phyloP scores from a whole-genome alignment of 2,329 filamentous ascomycete genomes.

The Exophiala calicioides region DNA sequence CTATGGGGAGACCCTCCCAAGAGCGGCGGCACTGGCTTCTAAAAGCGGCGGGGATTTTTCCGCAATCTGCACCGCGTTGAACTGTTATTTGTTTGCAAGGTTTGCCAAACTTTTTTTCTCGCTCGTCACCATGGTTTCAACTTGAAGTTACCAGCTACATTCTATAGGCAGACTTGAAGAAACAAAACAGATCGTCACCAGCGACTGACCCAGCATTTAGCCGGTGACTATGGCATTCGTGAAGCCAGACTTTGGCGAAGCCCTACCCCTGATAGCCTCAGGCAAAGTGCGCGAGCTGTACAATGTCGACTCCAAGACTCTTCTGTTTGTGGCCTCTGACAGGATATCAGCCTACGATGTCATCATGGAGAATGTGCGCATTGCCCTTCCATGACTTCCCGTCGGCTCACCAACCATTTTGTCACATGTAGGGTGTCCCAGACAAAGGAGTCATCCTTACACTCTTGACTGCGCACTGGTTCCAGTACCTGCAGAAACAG shows the following conservation, averaged over 20 bases:
- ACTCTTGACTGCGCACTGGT: constrained; percentile 69
- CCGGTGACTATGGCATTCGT: constrained; percentile 32
- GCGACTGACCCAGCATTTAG: too few relatives aligned
- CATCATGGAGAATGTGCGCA: constrained; percentile 71
- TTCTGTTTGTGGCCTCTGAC: constrained; percentile 84
- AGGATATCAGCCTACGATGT: constrained; percentile 96
- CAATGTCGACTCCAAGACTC: constrained; percentile 65
- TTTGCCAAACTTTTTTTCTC: too few relatives aligned
- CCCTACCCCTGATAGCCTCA: constrained; percentile 55
- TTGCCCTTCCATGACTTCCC: constrained; percentile 45
- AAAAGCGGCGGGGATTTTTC: background rate
- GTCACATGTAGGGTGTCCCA: constrained; percentile 60
- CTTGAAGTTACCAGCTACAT: too few relatives aligned
- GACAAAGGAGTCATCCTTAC: constrained; percentile 68
- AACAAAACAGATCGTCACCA: too few relatives aligned
- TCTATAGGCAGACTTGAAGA: too few relatives aligned
- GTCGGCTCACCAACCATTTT: constrained; percentile 38
- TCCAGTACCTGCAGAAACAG: constrained; percentile 58
- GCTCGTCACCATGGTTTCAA: too few relatives aligned
- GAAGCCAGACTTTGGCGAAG: constrained; percentile 44
- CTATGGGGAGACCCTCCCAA: too few relatives aligned
- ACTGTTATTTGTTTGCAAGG: too few relatives aligned
- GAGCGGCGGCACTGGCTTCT: background rate
- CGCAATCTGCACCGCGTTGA: too few relatives aligned
- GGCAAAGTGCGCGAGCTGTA: constrained; percentile 85